Percentiles rank a stretch among this genome's conserved stretches.
phyloP scores from a whole-genome alignment of 1,139 yeast species.

The Cylindricascospora bacillispora region DNA sequence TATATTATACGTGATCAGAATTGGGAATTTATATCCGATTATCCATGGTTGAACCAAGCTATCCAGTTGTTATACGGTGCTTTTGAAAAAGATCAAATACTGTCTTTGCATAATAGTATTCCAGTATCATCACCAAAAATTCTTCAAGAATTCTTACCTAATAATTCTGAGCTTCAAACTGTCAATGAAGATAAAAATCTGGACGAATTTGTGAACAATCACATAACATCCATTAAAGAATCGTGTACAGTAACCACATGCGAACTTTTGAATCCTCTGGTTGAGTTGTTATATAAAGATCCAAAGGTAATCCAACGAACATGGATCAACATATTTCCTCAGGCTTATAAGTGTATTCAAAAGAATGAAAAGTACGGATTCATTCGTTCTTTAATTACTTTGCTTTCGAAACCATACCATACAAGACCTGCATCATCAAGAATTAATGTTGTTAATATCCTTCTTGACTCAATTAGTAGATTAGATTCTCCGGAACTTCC shows the following conservation, averaged over 20 bases:
- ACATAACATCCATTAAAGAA: conserved; percentile 37
- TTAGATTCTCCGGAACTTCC: conserved; percentile 75
- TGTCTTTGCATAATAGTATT: conserved; percentile 39
- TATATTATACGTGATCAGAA: conserved; percentile 86
- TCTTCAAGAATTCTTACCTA: conserved; percentile 30
- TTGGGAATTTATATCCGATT: conserved; percentile 91
- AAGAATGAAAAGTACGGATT: conserved; percentile 75
- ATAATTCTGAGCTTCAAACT: conserved; percentile 3
- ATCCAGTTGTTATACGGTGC: conserved; percentile 76
- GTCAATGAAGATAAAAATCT: conserved; percentile 15
- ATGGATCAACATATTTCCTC: conserved; percentile 79
- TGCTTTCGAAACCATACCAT: conserved; percentile 84
- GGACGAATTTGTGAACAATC: conserved; percentile 35
- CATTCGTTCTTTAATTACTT: conserved; percentile 61
- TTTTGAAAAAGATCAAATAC: conserved; percentile 38
- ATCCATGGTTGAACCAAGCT: conserved; percentile 93
- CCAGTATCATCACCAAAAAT: conserved; percentile 43
- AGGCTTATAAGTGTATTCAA: conserved; percentile 60
- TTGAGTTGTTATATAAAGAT: conserved; percentile 74
- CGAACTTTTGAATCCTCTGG: conserved; percentile 54
- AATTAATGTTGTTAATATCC: conserved; percentile 77
- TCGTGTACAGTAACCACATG: conserved; percentile 40
- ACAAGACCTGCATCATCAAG: conserved; percentile 75
- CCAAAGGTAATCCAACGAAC: conserved; percentile 70
- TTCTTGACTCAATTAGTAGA: conserved; percentile 67